Conservation (phyloP, 108 stramenopile species). For the Nitzschia putrida region DNA sequence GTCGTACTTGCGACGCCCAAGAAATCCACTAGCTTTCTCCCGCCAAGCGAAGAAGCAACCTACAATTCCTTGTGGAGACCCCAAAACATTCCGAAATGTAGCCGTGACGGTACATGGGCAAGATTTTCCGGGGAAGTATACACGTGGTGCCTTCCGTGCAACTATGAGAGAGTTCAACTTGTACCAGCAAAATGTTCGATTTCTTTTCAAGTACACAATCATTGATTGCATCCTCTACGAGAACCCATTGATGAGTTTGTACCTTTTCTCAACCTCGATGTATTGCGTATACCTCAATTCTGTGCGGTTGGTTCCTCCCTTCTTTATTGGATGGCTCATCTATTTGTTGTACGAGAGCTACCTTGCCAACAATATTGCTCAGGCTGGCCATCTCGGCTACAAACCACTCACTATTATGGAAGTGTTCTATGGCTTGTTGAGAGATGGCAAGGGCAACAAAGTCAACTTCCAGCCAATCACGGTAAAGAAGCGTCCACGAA, state of each 20-base stretch:
- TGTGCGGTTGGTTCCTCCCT: conserved; percentile 55
- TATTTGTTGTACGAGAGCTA: conserved; percentile 60
- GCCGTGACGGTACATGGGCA: conserved; percentile 60
- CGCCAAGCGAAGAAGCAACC: conserved; percentile 43
- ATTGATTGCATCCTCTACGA: conserved; percentile 61
- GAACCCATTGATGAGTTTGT: conserved; percentile 61
- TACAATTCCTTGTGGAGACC: conserved; percentile 60
- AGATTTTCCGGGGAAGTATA: conserved; percentile 63
- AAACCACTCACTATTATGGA: conserved; percentile 60
- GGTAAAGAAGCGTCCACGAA: conserved; percentile 40
- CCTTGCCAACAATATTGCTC: conserved; percentile 29
- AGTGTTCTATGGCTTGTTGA: conserved; percentile 44
- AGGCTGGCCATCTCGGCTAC: conserved; percentile 51
- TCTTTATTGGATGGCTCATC: conserved; percentile 55
- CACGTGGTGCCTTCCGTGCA: conserved; percentile 47
- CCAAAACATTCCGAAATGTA: conserved; percentile 62
- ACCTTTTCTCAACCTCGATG: conserved; percentile 69
- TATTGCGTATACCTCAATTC: conserved; percentile 65
- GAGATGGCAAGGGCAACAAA: conserved; percentile 50
- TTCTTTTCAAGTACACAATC: conserved; percentile 41
- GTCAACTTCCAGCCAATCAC: conserved; percentile 45
- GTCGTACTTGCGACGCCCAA: conserved; percentile 53
- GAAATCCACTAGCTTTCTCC: conserved; percentile 42
- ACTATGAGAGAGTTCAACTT: conserved; percentile 61
- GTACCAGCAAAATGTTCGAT: conserved; percentile 47